phyloP scores from a whole-genome alignment of 192 early-diverging fungal species.

The Entomortierella lignicola region DNA sequence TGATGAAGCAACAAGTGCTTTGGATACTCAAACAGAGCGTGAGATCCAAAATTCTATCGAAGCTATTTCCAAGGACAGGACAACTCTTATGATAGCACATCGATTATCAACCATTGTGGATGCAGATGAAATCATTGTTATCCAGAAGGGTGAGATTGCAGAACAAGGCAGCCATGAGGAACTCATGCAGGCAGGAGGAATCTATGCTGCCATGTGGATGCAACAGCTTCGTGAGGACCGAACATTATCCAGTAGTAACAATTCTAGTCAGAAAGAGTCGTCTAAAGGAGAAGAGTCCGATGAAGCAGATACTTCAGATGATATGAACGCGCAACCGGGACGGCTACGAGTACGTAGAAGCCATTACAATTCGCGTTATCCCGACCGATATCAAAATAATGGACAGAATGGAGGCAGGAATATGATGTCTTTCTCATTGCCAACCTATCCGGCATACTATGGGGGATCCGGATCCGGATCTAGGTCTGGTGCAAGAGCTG shows the following conservation, averaged over 20 bases:
- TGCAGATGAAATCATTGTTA: conserved; percentile 86
- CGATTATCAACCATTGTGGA: conserved; percentile 85
- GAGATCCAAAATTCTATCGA: conserved; percentile 85
- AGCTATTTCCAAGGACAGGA: conserved; percentile 72
- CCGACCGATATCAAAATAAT: neutral
- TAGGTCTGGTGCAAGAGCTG: conserved; percentile 4
- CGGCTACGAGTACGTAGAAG: conserved; percentile 23
- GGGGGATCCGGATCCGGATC: conserved; percentile 6
- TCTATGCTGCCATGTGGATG: conserved; percentile 87
- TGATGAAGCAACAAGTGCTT: conserved; percentile 74
- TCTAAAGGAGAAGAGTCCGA: conserved; percentile 50
- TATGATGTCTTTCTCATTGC: conserved; percentile 47
- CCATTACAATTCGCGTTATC: conserved; percentile 14
- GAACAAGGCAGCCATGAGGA: conserved; percentile 85
- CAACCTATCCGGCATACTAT: conserved; percentile 14
- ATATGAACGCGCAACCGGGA: conserved; percentile 7
- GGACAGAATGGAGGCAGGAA: neutral
- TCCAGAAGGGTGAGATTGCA: conserved; percentile 80
- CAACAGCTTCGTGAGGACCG: conserved; percentile 61
- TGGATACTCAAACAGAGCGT: conserved; percentile 72
- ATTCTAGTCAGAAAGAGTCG: conserved; percentile 50
- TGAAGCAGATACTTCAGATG: conserved; percentile 26
- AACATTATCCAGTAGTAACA: conserved; percentile 19
- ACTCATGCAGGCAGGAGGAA: conserved; percentile 68
- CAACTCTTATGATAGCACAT: conserved; percentile 92